Base-by-base conservation (phyloP, 768 basidiomycete species). In the Collybia mongolica region DNA sequence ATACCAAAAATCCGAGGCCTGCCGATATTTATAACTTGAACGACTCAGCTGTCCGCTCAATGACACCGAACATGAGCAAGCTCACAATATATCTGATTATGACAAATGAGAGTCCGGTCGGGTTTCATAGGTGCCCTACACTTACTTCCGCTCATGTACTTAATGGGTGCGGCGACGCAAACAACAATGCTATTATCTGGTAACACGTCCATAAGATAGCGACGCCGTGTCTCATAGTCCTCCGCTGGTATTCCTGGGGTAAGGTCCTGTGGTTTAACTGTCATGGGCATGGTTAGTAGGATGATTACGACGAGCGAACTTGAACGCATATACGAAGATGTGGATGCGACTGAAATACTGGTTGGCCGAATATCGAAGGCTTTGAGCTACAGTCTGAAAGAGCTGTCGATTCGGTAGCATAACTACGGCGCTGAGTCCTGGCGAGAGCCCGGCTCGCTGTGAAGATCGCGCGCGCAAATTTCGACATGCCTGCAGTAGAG, bases 1-100 rank as follows among this genome's bases (percentile, higher is more conserved):
- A 66, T 99, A 98, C 88, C 88, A 93, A 65, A 95, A 91, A 67
- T 96, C 87, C 32, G 90, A 93, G 0, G 83, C 83, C 68, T 96
- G 96, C 19, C 96, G 83, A 63, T 91, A 97, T 65, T 94, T 94
- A 77, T 98, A 97, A 67, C 95, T 98, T 63, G 28, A 44, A 6
- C 32, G 11, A 32, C 9, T 32, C 32, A 32, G 7, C 17, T 14
- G 40, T 39, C 11, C 32, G 32, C 45, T 15, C 44, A 48, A 41
- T 15, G 19, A 3, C 15, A 22, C 2, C 42, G 24, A 6, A 36
- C 7, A 12, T 14, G 19, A 39, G 17, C 23, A 7, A 26, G 69
- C 88, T 72, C 67, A 93, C 90, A 92, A 93, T 60, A 93, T 93
- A 55, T 87, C 79, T 78, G 55, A 40, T 45, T 36, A 58, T 42